These are phyloP conservation scores for Ceratobasidium papillatum DNA, from an alignment of 1,284 basidiomycete genomes.

Conservation along the genomic window DNA sequence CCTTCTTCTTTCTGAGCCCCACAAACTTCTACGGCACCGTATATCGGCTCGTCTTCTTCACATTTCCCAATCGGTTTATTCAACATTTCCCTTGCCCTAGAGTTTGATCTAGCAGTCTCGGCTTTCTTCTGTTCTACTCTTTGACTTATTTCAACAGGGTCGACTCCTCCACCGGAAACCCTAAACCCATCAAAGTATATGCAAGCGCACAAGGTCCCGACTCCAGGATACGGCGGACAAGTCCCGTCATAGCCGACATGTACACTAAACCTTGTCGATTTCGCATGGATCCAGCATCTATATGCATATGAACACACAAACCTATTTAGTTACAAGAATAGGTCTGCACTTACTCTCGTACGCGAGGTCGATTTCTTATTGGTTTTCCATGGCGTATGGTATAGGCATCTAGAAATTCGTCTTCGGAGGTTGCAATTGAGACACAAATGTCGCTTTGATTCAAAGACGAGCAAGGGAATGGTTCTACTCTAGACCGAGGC, in stretches of 20 bases:
- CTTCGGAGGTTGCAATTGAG: not conserved
- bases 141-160: not conserved
- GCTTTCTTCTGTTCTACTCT: not conserved
- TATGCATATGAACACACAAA: too few relatives aligned
- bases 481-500: not conserved
- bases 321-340: too few relatives aligned
- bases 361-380: too few relatives aligned
- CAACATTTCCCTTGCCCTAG: too few relatives aligned
- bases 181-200: slow-evolving; percentile 8
- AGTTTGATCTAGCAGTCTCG: too few relatives aligned
- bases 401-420: not conserved
- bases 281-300: slow-evolving; percentile 4
- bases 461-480: not conserved
- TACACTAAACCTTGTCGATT: not conserved
- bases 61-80: not conserved
- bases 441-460: not conserved
- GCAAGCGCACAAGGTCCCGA: not conserved
- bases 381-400: not conserved
- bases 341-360: not conserved
- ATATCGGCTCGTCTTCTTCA: not conserved
- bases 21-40: not conserved
- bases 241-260: slow-evolving; percentile 5
- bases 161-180: too few relatives aligned
- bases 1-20: not conserved
- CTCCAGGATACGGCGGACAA: not conserved